Evolutionary conservation across 306 rosid species (phyloP), one percentile per base, ranked within the genome.

Genomic region (Vachellia pachyceras): DNA sequence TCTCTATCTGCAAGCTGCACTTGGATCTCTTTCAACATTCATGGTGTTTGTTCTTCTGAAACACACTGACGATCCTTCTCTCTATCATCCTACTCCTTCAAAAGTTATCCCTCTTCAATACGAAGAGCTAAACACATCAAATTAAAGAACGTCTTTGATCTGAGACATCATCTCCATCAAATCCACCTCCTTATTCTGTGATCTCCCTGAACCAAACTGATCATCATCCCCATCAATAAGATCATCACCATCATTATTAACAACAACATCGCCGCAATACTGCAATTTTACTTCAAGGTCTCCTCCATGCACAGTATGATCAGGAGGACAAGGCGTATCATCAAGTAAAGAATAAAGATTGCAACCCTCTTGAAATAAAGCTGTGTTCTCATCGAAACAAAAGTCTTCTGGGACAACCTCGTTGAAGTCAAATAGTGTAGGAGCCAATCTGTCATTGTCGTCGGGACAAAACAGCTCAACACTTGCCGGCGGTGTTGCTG

Each of bases 91-190:
- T 15, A 15, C 4, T 37, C 72, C 71, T 60, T 83, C 73, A 55
- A 49, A 42, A 66, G 58, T 60, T 77, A 10, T 63, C 78, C 78
- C 57, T 1, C 33, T 42, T 41, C 14, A 49, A 39, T 3, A 50
- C 50, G 20, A 25, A 39, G 22, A 47, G 57, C 7, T 10, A 77
- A 72, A 77, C 70, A 29, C 68, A 4, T 29, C 33, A 29, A 5
- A 49, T 40, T 52, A 40, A 61, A 63, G 17, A 36, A 13, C 55
- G 39, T 83, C 69, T 22, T 84, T 89, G 67, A 83, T 83, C 52
- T 77, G 92, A 78, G 76, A 82, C 65, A 90, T 89, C 95, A 93
- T 87, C 85, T 95, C 92, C 82, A 91, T 10, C 85, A n/a, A n/a
- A n/a, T 93, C 97, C 75, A 18, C 80, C 60, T 66, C 91, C 55